Conservation (phyloP, 129 eudicot species). For the Rutidosis leptorrhynchoides region DNA sequence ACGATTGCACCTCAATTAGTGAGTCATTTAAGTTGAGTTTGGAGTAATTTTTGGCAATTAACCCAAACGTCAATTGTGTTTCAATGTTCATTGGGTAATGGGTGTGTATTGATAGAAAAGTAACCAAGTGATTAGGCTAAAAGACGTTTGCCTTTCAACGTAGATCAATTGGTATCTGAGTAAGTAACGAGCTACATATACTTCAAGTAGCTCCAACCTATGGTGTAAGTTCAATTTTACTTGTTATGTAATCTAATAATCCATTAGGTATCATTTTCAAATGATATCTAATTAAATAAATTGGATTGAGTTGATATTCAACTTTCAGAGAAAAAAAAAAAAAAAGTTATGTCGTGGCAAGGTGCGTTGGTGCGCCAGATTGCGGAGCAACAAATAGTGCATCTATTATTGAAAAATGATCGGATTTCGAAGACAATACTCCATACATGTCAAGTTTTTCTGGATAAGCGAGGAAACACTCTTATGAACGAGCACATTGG, state of each 20-base stretch:
- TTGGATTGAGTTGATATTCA: too few species aligned
- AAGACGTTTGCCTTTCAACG: background rate
- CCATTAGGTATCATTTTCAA: background rate
- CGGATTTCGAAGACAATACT: too few species aligned
- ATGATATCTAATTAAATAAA: too few species aligned
- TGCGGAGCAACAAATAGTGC: background rate
- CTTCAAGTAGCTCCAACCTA: slow-evolving; percentile 1
- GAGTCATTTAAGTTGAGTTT: slow-evolving; percentile 4
- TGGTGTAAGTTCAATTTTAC: background rate
- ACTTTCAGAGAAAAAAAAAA: too few species aligned
- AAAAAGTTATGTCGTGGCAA: background rate
- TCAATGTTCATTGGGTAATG: slow-evolving; percentile 31
- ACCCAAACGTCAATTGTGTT: slow-evolving; percentile 32
- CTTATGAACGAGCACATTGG: too few species aligned
- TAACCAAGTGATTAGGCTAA: slow-evolving; percentile 9
- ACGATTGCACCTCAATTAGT: slow-evolving; percentile 32
- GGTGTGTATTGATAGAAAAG: slow-evolving; percentile 29
- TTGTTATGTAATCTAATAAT: background rate
- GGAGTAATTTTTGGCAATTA: slow-evolving; percentile 25
- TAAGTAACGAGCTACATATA: slow-evolving; percentile 2
- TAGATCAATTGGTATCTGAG: background rate
- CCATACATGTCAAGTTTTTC: too few species aligned
- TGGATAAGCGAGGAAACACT: too few species aligned
- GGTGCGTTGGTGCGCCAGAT: background rate
- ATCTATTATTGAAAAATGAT: too few species aligned